Conservation (phyloP, 352 stramenopile genomes). For the Pythium biforme region DNA sequence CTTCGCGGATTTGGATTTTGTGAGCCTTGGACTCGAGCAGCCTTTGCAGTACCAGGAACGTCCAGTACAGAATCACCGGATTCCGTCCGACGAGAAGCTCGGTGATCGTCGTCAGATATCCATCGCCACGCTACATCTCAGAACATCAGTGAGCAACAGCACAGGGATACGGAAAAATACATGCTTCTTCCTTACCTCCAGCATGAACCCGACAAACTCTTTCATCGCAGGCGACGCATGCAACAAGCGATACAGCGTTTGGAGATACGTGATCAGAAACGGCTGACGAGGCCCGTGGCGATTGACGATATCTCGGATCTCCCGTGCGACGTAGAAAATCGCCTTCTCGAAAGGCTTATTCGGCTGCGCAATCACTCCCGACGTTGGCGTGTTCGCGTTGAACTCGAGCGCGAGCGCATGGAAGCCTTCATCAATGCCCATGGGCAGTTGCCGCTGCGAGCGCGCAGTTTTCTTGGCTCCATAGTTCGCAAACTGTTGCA, state of each 20-base stretch:
- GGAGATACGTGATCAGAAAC: conserved; percentile 73
- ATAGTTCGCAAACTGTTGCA: conserved; percentile 56
- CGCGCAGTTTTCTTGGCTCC: conserved; percentile 64
- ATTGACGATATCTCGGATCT: conserved; percentile 67
- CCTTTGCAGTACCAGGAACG: conserved; percentile 63
- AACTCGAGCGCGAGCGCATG: conserved; percentile 70
- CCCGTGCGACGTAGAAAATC: conserved; percentile 56
- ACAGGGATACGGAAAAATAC: not conserved
- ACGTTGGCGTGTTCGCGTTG: conserved; percentile 74
- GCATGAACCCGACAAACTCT: conserved; percentile 72
- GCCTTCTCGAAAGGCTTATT: conserved; percentile 82
- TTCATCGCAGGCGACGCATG: conserved; percentile 65
- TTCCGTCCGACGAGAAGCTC: conserved; percentile 58
- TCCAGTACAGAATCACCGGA: conserved; percentile 69
- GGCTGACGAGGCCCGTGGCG: conserved; percentile 58
- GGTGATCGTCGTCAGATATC: conserved; percentile 68
- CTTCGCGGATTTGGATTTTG: conserved; percentile 50
- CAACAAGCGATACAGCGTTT: conserved; percentile 70
- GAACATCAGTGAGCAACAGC: not conserved
- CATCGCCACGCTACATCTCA: conserved; percentile 53
- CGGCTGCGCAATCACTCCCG: conserved; percentile 66
- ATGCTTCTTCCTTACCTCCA: conserved; percentile 38
- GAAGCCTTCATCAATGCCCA: conserved; percentile 73
- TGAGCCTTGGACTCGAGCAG: conserved; percentile 68
- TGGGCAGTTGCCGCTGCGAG: conserved; percentile 58